Base-by-base conservation (phyloP, 345 rosid genomes). In the Aegle marmelos region DNA sequence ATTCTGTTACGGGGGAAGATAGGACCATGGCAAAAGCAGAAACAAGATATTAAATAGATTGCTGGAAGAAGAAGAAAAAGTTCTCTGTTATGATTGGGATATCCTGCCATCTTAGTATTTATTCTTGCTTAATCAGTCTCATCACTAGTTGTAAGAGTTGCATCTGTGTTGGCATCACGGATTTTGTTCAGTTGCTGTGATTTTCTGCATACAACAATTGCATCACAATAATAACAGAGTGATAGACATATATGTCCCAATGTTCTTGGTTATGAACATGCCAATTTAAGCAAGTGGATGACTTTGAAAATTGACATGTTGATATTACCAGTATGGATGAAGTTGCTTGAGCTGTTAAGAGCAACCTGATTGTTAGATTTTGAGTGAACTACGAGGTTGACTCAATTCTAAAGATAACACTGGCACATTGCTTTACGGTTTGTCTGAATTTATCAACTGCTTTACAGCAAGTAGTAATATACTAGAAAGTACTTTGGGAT, bases 381-480 rank as follows among this genome's bases (percentile, higher is more conserved):
- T 33, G n/a, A 34, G 54, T 34, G 66, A 73, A 58, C 68, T 17
- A 61, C 28, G 41, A 74, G 76, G 64, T 72, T 57, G 19, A 56
- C 31, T 16, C 13, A 7, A 6, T 24, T 70, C 39, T 30, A 70
- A 53, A 48, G 61, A 63, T 6, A 58, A 22, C 62, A 28, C 37
- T 33, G 13, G 25, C 45, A 33, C 10, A 17, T 54, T 25, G 28
- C 48, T 57, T 0, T 69, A 16, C 21, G 27, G 39, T 13, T n/a
- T 4, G 2, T 37, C 21, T 48, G 22, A 31, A 64, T 75, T 30
- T 61, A 17, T 22, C 13, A 28, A 60, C 16, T 60, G 22, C 37
- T 60, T 61, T 62, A 58, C 41, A 9, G 57, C 61, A 50, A 48
- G 33, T 63, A 6, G 61, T 13, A 45, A 41, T 75, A 3, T n/a